These are phyloP conservation scores for Desmodesmus armatus DNA, from an alignment of 139 green algal species.

Conservation along the genomic window DNA sequence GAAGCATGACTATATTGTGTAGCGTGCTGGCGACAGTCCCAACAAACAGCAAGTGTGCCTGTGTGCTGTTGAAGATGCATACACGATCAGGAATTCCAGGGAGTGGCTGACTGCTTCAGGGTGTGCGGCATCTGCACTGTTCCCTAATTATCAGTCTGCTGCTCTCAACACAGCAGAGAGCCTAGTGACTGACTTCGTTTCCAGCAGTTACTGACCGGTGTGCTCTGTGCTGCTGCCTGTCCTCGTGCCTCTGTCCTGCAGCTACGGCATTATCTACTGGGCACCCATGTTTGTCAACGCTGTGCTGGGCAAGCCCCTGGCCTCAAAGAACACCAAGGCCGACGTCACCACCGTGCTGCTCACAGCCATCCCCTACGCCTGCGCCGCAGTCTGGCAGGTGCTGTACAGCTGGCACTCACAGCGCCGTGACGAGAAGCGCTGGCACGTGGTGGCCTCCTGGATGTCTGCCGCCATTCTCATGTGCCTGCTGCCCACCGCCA, in stretches of 20 bases:
- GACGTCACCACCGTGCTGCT: constrained; percentile 38
- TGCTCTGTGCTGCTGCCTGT: no score
- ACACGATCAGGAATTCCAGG: no score
- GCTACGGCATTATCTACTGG: constrained; percentile 44
- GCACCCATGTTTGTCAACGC: constrained; percentile 39
- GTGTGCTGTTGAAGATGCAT: no score
- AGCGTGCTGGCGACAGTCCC: no score
- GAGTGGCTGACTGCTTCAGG: no score
- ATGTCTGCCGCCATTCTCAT: constrained; percentile 30
- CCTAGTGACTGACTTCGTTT: no score
- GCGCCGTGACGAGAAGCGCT: constrained; percentile 42
- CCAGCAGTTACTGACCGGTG: no score
- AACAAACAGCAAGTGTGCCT: no score
- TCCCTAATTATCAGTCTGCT: no score
- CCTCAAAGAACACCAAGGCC: neutral
- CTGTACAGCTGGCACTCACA: constrained; percentile 44
- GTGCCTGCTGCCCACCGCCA: constrained; percentile 43
- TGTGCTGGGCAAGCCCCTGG: constrained; percentile 3
- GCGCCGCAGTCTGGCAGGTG: constrained; percentile 42
- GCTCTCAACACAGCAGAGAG: no score
- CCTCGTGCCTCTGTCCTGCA: neutral
- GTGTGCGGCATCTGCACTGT: no score
- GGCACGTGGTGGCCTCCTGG: constrained; percentile 34
- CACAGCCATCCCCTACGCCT: constrained; percentile 39
- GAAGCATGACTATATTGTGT: no score